Base-by-base conservation (phyloP, 768 basidiomycete species). In the Termitomyces sp. region DNA sequence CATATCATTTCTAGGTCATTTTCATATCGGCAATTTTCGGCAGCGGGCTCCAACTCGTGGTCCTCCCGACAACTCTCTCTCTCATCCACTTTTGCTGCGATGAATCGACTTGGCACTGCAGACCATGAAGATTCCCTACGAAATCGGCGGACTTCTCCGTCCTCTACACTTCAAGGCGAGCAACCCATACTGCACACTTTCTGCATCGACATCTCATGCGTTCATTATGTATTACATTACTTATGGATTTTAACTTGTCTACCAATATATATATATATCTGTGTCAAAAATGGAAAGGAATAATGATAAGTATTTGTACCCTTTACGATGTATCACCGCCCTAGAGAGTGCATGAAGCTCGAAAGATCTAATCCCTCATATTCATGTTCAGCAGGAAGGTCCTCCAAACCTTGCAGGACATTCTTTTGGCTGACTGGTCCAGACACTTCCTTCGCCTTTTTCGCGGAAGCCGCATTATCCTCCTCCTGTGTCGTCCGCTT, bases 301-400 rank as follows among this genome's bases (percentile, higher is more conserved):
- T 56, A 56, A 56, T 56, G 43, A 56, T 56, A 50, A 56, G 31
- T 17, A 34, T 43, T 29, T 32, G 54, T 34, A 43, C 53, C 54
- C 15, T 9, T 38, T 15, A 42, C 29, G 8, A 54, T 17, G 6
- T n/a, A 54, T 74, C 69, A 84, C 74, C 82, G 80, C 67, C 83
- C 84, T 51, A 94, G 77, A n/a, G 92, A 91, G 60, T 86, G 85
- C 87, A 98, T 88, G 77, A 96, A 98, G 70, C 83, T 87, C 48
- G 89, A 86, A 61, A 98, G 76, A 67, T 96, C 93, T 68, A 97
- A 73, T 55, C 85, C 86, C 71, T 92, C 86, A 70, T 97, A 98
- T 75, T 98, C 96, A 58, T 96, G 92, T 70, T 96, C 95, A 47
- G 88, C 78, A 3, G 94, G 95, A 52, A 98, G 77, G 67, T 97